These are phyloP conservation scores for Phialophora verrucosa DNA, from an alignment of 2,329 filamentous ascomycete genomes.

Conservation along the genomic window DNA sequence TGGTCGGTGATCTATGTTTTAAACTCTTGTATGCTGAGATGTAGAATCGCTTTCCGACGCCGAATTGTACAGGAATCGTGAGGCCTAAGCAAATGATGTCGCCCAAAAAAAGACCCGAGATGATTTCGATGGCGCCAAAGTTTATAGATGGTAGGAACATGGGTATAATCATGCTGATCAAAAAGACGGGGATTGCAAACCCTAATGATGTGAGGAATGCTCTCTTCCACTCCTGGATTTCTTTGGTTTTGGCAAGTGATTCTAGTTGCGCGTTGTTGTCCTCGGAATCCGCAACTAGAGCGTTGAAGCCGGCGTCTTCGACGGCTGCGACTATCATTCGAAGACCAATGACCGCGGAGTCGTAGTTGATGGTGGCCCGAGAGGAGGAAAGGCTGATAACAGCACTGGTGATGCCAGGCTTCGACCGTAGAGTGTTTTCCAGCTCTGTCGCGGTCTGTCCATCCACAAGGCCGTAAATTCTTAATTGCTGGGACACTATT, in stretches of 20 bases:
- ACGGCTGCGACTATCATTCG: slow-evolving; percentile 81
- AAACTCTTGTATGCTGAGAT: slow-evolving; percentile 90
- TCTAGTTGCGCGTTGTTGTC: slow-evolving; percentile 97
- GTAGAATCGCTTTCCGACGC: slow-evolving; percentile 94
- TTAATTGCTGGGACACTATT: slow-evolving; percentile 73
- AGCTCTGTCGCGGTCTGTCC: slow-evolving; percentile 73
- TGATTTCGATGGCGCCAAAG: slow-evolving; percentile 70
- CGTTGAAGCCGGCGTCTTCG: slow-evolving; percentile 84
- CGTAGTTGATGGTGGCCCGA: slow-evolving; percentile 74
- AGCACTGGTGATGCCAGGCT: slow-evolving; percentile 75
- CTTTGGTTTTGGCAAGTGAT: slow-evolving; percentile 92
- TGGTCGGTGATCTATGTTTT: slow-evolving; percentile 88
- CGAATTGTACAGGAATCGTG: slow-evolving; percentile 94
- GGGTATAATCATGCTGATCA: slow-evolving; percentile 91
- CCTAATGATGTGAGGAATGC: slow-evolving; percentile 77
- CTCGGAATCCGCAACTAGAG: slow-evolving; percentile 84
- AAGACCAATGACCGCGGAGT: slow-evolving; percentile 74
- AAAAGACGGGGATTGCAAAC: slow-evolving; percentile 88
- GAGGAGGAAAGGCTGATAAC: slow-evolving; percentile 75
- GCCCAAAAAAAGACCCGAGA: slow-evolving; percentile 81
- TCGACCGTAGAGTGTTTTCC: slow-evolving; percentile 68
- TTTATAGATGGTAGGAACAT: slow-evolving; percentile 80
- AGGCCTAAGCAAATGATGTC: slow-evolving; percentile 82
- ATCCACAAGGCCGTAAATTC: slow-evolving; percentile 79
- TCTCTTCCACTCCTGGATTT: slow-evolving; percentile 89